Evolutionary conservation across 2,329 filamentous ascomycete genomes (phyloP).

Genomic region (Passalora sequoiae): DNA sequence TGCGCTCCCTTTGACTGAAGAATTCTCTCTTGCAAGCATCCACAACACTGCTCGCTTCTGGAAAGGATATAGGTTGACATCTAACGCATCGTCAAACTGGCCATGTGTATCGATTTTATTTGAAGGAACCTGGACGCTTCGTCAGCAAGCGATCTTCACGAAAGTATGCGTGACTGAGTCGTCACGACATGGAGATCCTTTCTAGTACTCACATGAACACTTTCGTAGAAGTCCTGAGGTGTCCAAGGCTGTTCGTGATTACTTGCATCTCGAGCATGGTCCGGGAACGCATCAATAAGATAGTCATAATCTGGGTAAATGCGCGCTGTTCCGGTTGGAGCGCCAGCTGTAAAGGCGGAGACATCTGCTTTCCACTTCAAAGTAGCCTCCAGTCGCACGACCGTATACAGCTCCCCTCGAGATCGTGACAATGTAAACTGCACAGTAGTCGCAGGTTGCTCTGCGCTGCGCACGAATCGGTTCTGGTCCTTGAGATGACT

Average conservation of each 20-base stretch:
- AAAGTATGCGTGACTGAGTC: no score
- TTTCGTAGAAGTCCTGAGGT: conserved; percentile 62
- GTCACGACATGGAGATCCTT: no score
- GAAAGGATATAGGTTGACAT: conserved; percentile 59
- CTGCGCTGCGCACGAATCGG: no score
- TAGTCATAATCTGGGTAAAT: conserved; percentile 28
- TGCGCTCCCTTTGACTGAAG: not conserved
- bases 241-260: conserved; percentile 36
- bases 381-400: conserved; percentile 26
- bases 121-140: no score
- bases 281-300: conserved; percentile 23
- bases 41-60: conserved; percentile 66
- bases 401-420: conserved; percentile 21
- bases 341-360: conserved; percentile 29
- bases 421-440: conserved; percentile 25
- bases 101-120: conserved; percentile 27
- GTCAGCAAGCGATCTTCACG: no score
- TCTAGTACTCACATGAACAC: no score
- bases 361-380: conserved; percentile 29
- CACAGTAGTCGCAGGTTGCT: conserved; percentile 16
- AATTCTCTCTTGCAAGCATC: conserved; percentile 59
- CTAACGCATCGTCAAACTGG: conserved; percentile 21
- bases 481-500: no score
- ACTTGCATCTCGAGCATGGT: conserved; percentile 16
- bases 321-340: conserved; percentile 20